These are phyloP conservation scores for Trichoderma citrinoviride DNA, from an alignment of 2,329 filamentous ascomycete species.

Conservation along the genomic window DNA sequence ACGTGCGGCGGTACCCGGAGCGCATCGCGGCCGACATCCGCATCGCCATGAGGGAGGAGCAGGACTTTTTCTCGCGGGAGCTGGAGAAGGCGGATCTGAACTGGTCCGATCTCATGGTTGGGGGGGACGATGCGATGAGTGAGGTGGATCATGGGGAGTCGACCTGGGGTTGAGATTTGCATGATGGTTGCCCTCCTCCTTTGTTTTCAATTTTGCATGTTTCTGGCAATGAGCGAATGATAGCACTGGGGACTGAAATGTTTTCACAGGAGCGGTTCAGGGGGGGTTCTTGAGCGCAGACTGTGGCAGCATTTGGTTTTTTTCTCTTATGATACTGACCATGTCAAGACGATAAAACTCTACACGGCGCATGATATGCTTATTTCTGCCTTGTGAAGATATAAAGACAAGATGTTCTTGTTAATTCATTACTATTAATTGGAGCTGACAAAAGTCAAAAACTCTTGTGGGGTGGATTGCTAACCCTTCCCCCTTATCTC, in stretches of 20 bases:
- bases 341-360: too few species aligned
- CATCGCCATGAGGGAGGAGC: constrained; percentile 64
- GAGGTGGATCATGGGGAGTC: constrained; percentile 36
- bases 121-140: constrained; percentile 35
- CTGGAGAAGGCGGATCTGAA: constrained; percentile 66
- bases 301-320: too few species aligned
- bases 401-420: not conserved
- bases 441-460: constrained; percentile 4
- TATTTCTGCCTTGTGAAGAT: not conserved
- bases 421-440: constrained; percentile 19
- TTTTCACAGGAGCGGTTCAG: too few species aligned
- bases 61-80: constrained; percentile 77
- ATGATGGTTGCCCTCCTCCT: not conserved
- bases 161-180: constrained; percentile 27
- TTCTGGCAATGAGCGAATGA: not conserved
- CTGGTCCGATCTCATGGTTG: constrained; percentile 45
- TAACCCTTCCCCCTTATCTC: not conserved
- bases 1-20: constrained; percentile 77
- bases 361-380: too few species aligned
- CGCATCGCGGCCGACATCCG: constrained; percentile 63
- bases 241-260: not conserved
- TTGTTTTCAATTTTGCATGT: not conserved
- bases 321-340: too few species aligned
- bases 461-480: not conserved
- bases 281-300: too few species aligned